phyloP scores from a whole-genome alignment of 106 monocot species.

The Agapanthus africanus region DNA sequence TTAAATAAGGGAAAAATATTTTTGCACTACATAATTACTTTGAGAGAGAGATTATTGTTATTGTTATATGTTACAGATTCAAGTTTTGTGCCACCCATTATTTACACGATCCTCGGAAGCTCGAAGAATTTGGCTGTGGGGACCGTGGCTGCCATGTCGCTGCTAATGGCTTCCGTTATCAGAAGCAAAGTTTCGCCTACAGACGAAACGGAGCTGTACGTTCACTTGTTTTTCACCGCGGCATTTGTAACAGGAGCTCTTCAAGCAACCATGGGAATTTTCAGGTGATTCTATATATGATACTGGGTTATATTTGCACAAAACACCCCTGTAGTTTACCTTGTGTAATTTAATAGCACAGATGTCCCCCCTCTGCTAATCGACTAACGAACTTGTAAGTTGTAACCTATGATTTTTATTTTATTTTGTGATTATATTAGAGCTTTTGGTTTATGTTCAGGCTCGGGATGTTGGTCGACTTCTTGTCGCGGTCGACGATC shows the following conservation, averaged over 20 bases:
- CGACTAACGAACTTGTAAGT: too few relatives aligned
- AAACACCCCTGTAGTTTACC: not conserved
- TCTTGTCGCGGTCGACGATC: conserved; percentile 18
- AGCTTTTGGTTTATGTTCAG: conserved; percentile 13
- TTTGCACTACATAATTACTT: not conserved
- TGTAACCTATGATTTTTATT: not conserved
- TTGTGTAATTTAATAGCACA: not conserved
- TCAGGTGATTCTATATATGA: conserved; percentile 28
- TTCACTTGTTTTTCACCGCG: conserved; percentile 51
- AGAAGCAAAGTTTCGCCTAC: conserved; percentile 18
- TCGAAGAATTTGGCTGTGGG: conserved; percentile 79
- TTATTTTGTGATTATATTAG: not conserved
- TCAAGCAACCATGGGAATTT: conserved; percentile 54
- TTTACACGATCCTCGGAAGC: conserved; percentile 80
- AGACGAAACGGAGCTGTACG: conserved; percentile 36
- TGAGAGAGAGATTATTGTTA: not conserved
- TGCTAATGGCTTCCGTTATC: conserved; percentile 57
- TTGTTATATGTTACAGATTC: conserved; percentile 21
- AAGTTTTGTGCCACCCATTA: conserved; percentile 70
- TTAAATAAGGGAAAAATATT: too few relatives aligned
- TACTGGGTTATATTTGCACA: not conserved
- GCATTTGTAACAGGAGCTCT: conserved; percentile 71
- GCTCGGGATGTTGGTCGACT: conserved; percentile 22
- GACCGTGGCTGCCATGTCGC: conserved; percentile 59
- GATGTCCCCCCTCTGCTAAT: too few relatives aligned